Base-by-base conservation (phyloP, 768 basidiomycete genomes). In the Tricholoma matsutake region DNA sequence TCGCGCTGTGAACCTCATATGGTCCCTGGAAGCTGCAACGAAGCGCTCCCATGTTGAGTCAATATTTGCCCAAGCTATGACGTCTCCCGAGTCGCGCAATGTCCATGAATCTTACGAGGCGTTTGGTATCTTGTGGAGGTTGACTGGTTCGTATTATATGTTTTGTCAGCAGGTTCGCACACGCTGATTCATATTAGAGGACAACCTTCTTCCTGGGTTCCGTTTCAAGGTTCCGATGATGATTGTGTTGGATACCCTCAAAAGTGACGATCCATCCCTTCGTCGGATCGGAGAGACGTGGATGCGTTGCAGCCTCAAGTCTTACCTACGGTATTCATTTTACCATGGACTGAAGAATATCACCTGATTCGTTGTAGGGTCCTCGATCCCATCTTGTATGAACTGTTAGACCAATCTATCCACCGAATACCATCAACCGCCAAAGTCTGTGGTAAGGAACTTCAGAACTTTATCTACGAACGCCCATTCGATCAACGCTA, bases 301-400 rank as follows among this genome's bases (percentile, higher is more conserved):
- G 97, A 94, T 99, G 90, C 84, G 96, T 28, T 94, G 93, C 69
- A 94, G 87, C 67, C 79, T 98, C 31, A 92, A 90, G 71, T 96
- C 94, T 1, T 96, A 96, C 71, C 78, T 94, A 60, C 85, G 96
- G 94, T 95, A 73, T 35, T 53, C 20, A 60, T 54, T 56, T 61
- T 14, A 11, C 11, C 13, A 6, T 18, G n/a, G 18, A 20, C 4
- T 14, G 31, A 29, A 4, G 3, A 14, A 20, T 25, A 45, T 34
- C 8, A 7, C 34, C 62, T 64, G 54, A 64, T 37, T 34, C 58
- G 8, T 14, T 43, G 31, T 69, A 96, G 94, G n/a, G 81, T 96
- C 31, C 78, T 98, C 47, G 96, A 98, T 70, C 95, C 96, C 0
- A 82, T 98, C 9, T 71, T 98, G 28, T 85, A 81, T 65, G 89